Conservation (phyloP, 2,329 filamentous ascomycete genomes). For the Cryphonectria radicalis region DNA sequence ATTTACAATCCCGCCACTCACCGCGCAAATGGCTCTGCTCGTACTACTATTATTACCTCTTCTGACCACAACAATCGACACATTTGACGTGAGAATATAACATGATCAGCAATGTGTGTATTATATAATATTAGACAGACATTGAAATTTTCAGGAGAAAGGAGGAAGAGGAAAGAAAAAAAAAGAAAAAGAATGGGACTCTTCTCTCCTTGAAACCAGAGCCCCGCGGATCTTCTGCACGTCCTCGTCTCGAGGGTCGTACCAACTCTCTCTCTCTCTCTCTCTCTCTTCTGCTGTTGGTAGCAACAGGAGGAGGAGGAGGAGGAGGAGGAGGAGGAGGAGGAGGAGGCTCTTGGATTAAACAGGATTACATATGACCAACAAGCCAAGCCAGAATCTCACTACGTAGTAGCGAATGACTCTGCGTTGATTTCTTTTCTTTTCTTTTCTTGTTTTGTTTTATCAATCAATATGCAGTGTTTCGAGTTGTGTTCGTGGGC, state of each 20-base stretch:
- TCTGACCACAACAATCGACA: neutral
- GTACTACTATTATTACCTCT: neutral
- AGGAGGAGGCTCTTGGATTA: too few relatives aligned
- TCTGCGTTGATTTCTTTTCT: neutral
- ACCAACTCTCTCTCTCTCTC: neutral
- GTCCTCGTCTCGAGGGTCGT: neutral
- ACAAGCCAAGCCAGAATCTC: neutral
- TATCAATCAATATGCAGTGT: neutral
- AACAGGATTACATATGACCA: neutral
- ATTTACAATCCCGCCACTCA: too few relatives aligned
- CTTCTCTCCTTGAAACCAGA: neutral
- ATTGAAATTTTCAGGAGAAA: neutral
- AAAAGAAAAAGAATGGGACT: neutral
- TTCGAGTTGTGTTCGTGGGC: neutral
- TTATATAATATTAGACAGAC: too few relatives aligned
- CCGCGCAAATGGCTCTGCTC: neutral
- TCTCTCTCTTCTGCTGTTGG: too few relatives aligned
- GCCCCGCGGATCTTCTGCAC: neutral
- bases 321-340: too few relatives aligned
- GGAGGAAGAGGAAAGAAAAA: too few relatives aligned
- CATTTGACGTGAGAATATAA: too few relatives aligned
- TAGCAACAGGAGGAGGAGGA: too few relatives aligned
- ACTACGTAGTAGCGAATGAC: neutral
- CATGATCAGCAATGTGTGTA: too few relatives aligned
- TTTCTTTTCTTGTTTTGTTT: too few relatives aligned